Evolutionary conservation across 148 eudicot species (phyloP).

Genomic region (Beta vulgaris): DNA sequence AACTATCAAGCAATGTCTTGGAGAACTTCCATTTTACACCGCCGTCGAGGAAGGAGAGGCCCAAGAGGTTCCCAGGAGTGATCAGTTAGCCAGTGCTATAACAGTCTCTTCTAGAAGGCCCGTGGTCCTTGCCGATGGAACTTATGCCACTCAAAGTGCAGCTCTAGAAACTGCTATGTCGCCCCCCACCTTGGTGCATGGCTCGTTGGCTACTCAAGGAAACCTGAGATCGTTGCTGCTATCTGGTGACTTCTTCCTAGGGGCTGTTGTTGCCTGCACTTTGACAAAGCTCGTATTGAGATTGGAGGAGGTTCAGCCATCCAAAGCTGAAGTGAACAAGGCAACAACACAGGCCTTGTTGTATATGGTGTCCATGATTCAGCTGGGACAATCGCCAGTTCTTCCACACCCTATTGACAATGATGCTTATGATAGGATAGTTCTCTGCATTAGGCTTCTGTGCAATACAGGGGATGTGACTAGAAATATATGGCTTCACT

Average conservation of each 20-base stretch:
- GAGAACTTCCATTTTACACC: constrained; percentile 85
- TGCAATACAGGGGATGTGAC: constrained; percentile 61
- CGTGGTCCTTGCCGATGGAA: constrained; percentile 92
- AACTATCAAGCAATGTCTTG: constrained; percentile 85
- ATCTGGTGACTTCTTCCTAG: constrained; percentile 88
- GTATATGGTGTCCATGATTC: constrained; percentile 79
- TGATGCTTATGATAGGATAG: constrained; percentile 81
- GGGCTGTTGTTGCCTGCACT: constrained; percentile 87
- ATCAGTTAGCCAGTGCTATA: constrained; percentile 58
- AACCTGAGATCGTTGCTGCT: constrained; percentile 83
- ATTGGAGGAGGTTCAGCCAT: constrained; percentile 88
- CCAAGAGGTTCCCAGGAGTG: constrained; percentile 57
- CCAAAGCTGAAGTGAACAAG: constrained; percentile 81
- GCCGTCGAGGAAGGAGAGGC: constrained; percentile 68
- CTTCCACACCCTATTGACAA: constrained; percentile 92
- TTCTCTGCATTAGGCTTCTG: constrained; percentile 78
- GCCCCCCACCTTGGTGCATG: constrained; percentile 70
- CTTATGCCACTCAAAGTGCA: constrained; percentile 97
- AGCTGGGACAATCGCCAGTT: constrained; percentile 80
- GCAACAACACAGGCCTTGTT: constrained; percentile 53
- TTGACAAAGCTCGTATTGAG: constrained; percentile 76
- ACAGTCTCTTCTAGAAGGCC: constrained; percentile 86
- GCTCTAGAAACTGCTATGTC: constrained; percentile 83
- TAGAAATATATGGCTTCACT: constrained; percentile 86
- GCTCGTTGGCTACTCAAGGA: constrained; percentile 67